Conservation (phyloP, 2,329 filamentous ascomycete species). For the Pseudocercospora macadamiae region DNA sequence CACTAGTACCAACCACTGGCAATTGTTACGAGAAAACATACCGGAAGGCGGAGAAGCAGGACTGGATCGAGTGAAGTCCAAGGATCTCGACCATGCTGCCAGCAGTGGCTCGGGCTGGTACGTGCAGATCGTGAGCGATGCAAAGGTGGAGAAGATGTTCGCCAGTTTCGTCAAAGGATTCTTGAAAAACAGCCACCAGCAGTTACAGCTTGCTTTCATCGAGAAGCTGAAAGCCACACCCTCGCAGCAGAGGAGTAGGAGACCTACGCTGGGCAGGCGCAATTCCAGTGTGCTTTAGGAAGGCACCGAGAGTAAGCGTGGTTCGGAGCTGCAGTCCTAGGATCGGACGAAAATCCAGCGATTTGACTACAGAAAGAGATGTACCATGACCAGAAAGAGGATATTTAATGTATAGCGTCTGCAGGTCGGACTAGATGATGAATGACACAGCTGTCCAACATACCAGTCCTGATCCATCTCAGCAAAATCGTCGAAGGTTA, state of each 20-base stretch:
- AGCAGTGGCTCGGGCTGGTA: constrained; percentile 31
- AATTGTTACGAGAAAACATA: constrained; percentile 31
- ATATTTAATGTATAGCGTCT: background rate
- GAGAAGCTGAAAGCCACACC: constrained; percentile 30
- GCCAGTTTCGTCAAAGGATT: constrained; percentile 39
- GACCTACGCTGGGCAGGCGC: constrained; percentile 29
- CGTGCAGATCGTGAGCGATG: constrained; percentile 39
- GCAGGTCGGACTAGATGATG: background rate
- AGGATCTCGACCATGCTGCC: constrained; percentile 31
- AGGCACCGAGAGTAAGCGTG: too few species aligned
- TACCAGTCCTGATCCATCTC: too few species aligned
- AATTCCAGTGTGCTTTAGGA: constrained; percentile 20
- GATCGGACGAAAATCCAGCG: background rate
- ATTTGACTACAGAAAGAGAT: background rate
- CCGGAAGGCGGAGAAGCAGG: constrained; percentile 18
- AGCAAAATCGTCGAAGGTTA: too few species aligned
- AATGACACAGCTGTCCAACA: background rate
- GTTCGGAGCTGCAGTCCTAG: background rate
- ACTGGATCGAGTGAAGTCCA: constrained; percentile 23
- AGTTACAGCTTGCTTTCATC: constrained; percentile 36
- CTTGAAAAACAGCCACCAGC: constrained; percentile 36
- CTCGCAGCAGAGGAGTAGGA: constrained; percentile 14
- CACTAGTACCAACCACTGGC: constrained; percentile 39
- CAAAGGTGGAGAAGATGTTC: constrained; percentile 36
- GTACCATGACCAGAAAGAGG: background rate